Conservation (phyloP, 805 yeast species). For the Metschnikowia baotianmanensis region DNA sequence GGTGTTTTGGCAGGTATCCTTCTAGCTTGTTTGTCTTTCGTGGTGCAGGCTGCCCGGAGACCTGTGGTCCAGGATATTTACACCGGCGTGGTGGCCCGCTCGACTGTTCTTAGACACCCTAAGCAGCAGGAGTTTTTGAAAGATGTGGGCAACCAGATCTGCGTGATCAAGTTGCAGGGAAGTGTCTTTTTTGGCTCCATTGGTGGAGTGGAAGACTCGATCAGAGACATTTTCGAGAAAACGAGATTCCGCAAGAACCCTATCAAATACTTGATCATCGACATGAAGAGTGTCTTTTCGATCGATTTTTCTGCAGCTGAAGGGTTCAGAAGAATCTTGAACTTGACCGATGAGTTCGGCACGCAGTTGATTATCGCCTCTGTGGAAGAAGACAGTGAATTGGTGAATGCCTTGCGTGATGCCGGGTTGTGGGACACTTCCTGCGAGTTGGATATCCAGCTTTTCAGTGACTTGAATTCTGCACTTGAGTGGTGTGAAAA, state of each 20-base stretch:
- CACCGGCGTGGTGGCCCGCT: conserved; percentile 84
- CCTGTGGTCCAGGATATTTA: conserved; percentile 80
- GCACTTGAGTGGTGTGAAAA: conserved; percentile 98
- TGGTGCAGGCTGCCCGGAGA: conserved; percentile 83
- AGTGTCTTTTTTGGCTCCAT: conserved; percentile 93
- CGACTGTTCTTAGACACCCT: conserved; percentile 89
- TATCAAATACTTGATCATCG: conserved; percentile 77
- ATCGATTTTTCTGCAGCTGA: conserved; percentile 96
- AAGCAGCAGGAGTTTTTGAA: conserved; percentile 80
- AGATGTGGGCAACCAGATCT: conserved; percentile 87
- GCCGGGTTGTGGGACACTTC: conserved; percentile 68
- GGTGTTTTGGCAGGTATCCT: conserved; percentile 90
- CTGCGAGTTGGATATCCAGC: conserved; percentile 46
- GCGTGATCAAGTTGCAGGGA: conserved; percentile 83
- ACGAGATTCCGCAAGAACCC: conserved; percentile 51
- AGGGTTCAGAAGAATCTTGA: conserved; percentile 83
- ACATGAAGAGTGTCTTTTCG: conserved; percentile 75
- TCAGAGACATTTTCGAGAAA: conserved; percentile 64
- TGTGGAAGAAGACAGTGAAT: conserved; percentile 62
- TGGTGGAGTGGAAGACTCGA: conserved; percentile 80
- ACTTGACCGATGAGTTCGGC: conserved; percentile 65
- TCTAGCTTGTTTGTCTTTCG: conserved; percentile 90
- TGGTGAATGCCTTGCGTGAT: conserved; percentile 70
- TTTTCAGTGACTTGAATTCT: conserved; percentile 76
- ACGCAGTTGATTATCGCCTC: conserved; percentile 79